Base-by-base conservation (phyloP, 2,329 filamentous ascomycete species). In the Oidium heveae region DNA sequence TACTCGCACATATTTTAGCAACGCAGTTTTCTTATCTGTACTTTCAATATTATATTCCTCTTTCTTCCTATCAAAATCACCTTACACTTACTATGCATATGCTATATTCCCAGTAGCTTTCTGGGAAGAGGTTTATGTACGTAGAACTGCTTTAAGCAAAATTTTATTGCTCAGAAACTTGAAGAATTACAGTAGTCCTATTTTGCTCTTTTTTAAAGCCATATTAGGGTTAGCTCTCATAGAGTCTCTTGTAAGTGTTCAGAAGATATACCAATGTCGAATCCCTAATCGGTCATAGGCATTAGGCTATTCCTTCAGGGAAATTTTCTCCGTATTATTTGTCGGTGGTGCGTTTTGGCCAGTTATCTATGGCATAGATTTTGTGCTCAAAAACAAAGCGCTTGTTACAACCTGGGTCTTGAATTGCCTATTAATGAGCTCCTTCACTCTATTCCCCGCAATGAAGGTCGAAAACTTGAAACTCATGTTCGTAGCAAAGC, bases 51-150 rank as follows among this genome's bases (percentile, higher is more conserved):
- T 96, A 13, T 95, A 84, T 63, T 82, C 86, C 7, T 79, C 86
- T 0, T 83, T 98, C 55, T 71, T 84, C 56, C 71, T 86, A 56
- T 89, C 93, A 49, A 76, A 79, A 47, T 94, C 88, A 1, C 83
- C 89, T 0, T 65, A 73, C 56, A 82, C 84, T 2, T 98, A 98
- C 66, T 98, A 96, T 63, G 77, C 79, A 1, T 98, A 98, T 65
- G 84, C 82, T 0, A 76, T 93, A 61, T 98, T 98, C 66, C 91
- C 91, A 0, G 80, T 94, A 2, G 76, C 86, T 56, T 96, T 98
- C 69, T 98, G 91, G 91, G 89, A 95, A 67, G 88, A 95, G 63
- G 85, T 95, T 0, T 89, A 82, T 66, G 84, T 85, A 2, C 78
- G 84, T 32, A 76, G 87, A 55, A 72, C 74, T 49, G 84, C 84